A percentile compares a stretch with the other conserved stretches of the same genome.
These are phyloP conservation scores for Cryptococcus sp. DNA, from an alignment of 1,284 basidiomycete genomes.

Conservation along the genomic window DNA sequence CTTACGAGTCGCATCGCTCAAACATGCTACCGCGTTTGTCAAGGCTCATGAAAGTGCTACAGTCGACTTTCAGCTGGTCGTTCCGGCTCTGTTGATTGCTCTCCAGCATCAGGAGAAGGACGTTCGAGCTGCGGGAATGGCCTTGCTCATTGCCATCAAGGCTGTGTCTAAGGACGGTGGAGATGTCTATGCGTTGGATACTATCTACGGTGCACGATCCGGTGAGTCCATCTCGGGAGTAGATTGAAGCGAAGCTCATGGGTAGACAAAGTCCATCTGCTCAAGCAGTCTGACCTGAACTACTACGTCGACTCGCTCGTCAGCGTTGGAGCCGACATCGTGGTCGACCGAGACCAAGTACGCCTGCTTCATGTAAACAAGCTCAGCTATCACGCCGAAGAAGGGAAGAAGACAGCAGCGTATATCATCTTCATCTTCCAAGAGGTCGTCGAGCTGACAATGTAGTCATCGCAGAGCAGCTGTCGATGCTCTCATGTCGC, in stretches of 20 bases:
- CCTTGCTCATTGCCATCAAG: constrained; percentile 52
- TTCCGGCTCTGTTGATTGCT: constrained; percentile 70
- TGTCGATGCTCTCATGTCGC: constrained; percentile 75
- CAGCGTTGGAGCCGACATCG: constrained; percentile 58
- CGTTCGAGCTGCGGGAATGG: constrained; percentile 60
- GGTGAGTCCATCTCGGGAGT: constrained; percentile 50
- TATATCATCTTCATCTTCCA: constrained; percentile 42
- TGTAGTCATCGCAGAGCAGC: constrained; percentile 67
- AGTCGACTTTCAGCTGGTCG: constrained; percentile 75
- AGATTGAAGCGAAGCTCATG: not conserved
- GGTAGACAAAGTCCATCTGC: constrained; percentile 65
- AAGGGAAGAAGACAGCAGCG: constrained; percentile 59
- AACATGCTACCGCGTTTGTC: constrained; percentile 62
- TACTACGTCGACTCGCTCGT: constrained; percentile 61
- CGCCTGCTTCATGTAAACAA: constrained; percentile 58
- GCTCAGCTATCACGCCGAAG: constrained; percentile 49
- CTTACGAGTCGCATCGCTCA: constrained; percentile 66
- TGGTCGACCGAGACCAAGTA: constrained; percentile 64
- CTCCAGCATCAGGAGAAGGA: constrained; percentile 54
- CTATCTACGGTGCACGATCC: constrained; percentile 67
- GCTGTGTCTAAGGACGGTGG: constrained; percentile 37
- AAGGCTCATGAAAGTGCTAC: constrained; percentile 49
- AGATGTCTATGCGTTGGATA: constrained; percentile 73
- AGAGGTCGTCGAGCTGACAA: constrained; percentile 7
- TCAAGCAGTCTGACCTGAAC: constrained; percentile 66